Conservation (phyloP, 164 flowering plant genomes). For the Macadamia integrifolia region DNA sequence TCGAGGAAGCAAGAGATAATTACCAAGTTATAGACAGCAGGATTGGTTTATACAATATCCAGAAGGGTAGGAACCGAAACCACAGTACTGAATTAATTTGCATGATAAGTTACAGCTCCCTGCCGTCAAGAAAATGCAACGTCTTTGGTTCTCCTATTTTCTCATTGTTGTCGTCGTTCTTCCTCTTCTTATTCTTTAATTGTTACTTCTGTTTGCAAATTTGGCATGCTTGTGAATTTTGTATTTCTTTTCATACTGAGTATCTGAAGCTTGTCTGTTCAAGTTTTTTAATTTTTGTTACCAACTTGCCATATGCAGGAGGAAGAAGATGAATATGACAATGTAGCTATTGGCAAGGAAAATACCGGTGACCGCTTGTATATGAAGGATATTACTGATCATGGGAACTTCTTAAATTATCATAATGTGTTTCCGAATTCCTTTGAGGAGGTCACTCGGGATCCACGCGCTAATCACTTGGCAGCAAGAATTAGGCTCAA, state of each 20-base stretch:
- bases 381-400: conserved; percentile 45
- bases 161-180: no score
- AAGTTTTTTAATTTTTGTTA: background rate
- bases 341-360: conserved; percentile 72
- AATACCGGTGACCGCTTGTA: conserved; percentile 53
- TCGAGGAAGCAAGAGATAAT: no score
- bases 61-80: no score
- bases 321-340: conserved; percentile 89
- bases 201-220: background rate
- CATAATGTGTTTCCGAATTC: conserved; percentile 41
- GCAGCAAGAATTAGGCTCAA: conserved; percentile 66
- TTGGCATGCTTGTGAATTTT: background rate
- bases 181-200: no score
- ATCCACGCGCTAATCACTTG: conserved; percentile 74
- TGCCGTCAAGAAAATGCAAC: no score
- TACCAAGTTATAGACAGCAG: no score
- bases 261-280: background rate
- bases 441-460: conserved; percentile 35
- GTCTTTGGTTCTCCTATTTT: no score
- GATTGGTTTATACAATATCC: no score
- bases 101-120: no score
- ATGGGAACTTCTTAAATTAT: conserved; percentile 29
- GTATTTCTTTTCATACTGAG: background rate
- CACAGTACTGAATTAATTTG: no score
- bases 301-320: conserved; percentile 41